Percentiles rank a stretch among this genome's conserved stretches.
Conservation (phyloP, 2,329 filamentous ascomycete species). For the Fusarium hainanense region DNA sequence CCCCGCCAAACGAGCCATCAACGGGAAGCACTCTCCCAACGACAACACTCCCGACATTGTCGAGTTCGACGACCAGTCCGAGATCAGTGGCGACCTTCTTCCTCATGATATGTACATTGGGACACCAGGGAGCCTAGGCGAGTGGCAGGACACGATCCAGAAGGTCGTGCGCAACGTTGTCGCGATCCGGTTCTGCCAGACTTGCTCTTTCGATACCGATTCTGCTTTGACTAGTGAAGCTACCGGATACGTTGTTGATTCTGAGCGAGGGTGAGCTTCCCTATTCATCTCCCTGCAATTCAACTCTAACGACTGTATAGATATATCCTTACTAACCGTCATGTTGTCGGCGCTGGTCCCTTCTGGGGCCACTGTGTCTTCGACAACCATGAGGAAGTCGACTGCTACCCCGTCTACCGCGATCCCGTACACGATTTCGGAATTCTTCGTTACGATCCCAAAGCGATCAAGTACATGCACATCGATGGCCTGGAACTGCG, state of each 20-base stretch:
- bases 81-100: slow-evolving; percentile 55
- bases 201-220: slow-evolving; percentile 98
- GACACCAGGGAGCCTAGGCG: slow-evolving; percentile 59
- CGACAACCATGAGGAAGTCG: slow-evolving; percentile 97
- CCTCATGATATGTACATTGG: slow-evolving; percentile 52
- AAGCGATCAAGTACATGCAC: slow-evolving; percentile 97
- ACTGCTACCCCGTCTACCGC: slow-evolving; percentile 95
- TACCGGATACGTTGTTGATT: slow-evolving; percentile 97
- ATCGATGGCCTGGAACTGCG: slow-evolving; percentile 82
- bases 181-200: slow-evolving; percentile 99
- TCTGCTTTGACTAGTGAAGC: slow-evolving; percentile 92
- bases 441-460: slow-evolving; percentile 94
- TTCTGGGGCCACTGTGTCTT: slow-evolving; percentile 99
- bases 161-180: slow-evolving; percentile 94
- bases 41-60: slow-evolving; percentile 61
- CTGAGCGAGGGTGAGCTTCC: slow-evolving; percentile 78
- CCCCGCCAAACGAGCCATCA: slow-evolving; percentile 53
- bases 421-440: slow-evolving; percentile 99
- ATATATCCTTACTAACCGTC: slow-evolving; percentile 87
- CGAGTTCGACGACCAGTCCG: slow-evolving; percentile 56
- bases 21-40: slow-evolving; percentile 62
- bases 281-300: background rate
- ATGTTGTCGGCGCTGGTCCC: slow-evolving; percentile 93
- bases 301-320: slow-evolving; percentile 46
- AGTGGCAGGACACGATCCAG: slow-evolving; percentile 97